These are phyloP conservation scores for Panaeolus papilionaceus DNA, from an alignment of 768 basidiomycete genomes.

Conservation along the genomic window DNA sequence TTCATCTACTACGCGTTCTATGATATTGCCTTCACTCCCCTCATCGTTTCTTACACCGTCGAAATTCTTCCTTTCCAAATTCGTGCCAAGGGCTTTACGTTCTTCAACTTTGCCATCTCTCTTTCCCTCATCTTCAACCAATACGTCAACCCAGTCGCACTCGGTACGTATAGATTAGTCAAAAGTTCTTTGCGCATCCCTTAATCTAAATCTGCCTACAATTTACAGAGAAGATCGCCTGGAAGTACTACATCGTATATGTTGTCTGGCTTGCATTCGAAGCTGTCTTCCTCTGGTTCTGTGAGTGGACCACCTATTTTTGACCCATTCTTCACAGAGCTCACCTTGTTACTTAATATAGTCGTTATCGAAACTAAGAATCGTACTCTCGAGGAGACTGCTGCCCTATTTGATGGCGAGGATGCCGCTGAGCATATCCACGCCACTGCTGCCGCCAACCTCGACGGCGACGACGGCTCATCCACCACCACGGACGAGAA, in stretches of 20 bases:
- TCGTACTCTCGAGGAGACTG: conserved; percentile 82
- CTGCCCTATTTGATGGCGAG: conserved; percentile 78
- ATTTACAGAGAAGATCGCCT: conserved; percentile 27
- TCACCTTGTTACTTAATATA: conserved; percentile 33
- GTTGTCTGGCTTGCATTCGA: conserved; percentile 74
- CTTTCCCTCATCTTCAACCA: conserved; percentile 88
- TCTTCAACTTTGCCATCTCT: conserved; percentile 83
- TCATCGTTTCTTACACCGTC: conserved; percentile 86
- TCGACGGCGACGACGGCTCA: conserved; percentile 42
- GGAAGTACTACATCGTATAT: conserved; percentile 57
- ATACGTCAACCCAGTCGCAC: conserved; percentile 84
- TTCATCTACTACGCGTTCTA: conserved; percentile 84
- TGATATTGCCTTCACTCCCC: conserved; percentile 85
- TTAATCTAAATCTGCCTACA: background rate
- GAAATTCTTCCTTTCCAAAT: conserved; percentile 87
- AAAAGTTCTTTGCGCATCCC: background rate
- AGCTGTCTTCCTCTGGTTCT: conserved; percentile 68
- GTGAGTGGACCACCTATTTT: conserved; percentile 41
- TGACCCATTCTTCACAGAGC: conserved; percentile 16
- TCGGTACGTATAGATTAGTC: conserved; percentile 34
- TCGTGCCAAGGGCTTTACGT: conserved; percentile 85
- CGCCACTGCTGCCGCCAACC: conserved; percentile 29
- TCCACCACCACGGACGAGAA: conserved; percentile 5
- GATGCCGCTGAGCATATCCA: conserved; percentile 50
- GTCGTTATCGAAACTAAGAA: conserved; percentile 76